Evolutionary conservation across 129 eudicot genomes (phyloP).

Genomic region (Saussurea involucrata): DNA sequence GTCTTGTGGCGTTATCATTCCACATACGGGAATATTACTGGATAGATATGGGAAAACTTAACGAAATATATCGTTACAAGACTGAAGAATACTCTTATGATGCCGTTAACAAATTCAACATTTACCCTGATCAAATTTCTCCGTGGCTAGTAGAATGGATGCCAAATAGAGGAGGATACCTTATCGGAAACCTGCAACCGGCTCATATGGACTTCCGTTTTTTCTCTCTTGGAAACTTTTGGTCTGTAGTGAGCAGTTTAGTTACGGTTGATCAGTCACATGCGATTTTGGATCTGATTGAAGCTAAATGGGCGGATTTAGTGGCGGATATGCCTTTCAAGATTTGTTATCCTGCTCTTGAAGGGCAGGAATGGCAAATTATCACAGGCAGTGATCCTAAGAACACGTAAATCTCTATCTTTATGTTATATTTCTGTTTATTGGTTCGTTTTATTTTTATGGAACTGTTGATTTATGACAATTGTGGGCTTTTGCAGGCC

Average conservation of each 20-base stretch:
- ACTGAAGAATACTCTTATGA: constrained; percentile 78
- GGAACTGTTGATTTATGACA: background rate
- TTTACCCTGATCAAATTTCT: constrained; percentile 71
- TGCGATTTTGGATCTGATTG: constrained; percentile 68
- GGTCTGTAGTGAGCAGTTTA: constrained; percentile 52
- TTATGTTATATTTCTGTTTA: background rate
- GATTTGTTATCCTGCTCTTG: constrained; percentile 83
- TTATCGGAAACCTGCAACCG: constrained; percentile 78
- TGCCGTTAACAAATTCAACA: constrained; percentile 75
- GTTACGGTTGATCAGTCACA: constrained; percentile 55
- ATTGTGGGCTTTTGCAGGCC: constrained; percentile 44
- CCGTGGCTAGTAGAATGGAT: constrained; percentile 77
- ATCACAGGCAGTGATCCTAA: constrained; percentile 82
- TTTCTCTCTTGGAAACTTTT: constrained; percentile 66
- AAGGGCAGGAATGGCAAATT: constrained; percentile 72
- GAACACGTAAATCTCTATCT: constrained; percentile 54
- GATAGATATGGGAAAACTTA: constrained; percentile 68
- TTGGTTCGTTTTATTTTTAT: background rate
- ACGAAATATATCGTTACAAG: constrained; percentile 77
- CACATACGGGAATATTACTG: constrained; percentile 82
- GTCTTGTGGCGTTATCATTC: constrained; percentile 65
- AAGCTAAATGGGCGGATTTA: constrained; percentile 73
- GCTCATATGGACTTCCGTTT: constrained; percentile 86
- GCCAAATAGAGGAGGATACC: constrained; percentile 73
- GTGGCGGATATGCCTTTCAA: constrained; percentile 79